Percentiles rank a stretch among this genome's conserved stretches.
These are phyloP conservation scores for Bipolaris cookei DNA, from an alignment of 2,329 filamentous ascomycete genomes.

Conservation along the genomic window DNA sequence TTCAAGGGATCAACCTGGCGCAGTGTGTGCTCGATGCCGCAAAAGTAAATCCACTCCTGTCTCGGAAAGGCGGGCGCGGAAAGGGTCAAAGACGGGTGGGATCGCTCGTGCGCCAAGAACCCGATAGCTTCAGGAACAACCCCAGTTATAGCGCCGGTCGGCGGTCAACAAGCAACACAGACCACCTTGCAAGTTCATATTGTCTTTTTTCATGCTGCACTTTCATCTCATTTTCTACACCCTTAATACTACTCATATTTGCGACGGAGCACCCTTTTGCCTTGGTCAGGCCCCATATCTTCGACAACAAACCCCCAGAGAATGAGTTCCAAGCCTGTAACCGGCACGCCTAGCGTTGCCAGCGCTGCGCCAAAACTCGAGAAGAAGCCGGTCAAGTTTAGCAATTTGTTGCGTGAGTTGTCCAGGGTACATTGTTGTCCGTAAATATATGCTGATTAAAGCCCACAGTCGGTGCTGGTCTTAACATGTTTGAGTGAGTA, in stretches of 20 bases:
- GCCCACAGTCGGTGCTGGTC: slow-evolving; percentile 74
- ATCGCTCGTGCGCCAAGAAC: slow-evolving; percentile 10
- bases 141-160: slow-evolving; percentile 25
- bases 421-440: no score
- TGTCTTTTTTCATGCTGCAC: slow-evolving; percentile 20
- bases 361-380: slow-evolving; percentile 67
- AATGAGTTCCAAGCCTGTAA: slow-evolving; percentile 57
- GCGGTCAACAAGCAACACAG: slow-evolving; percentile 29
- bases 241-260: slow-evolving; percentile 23
- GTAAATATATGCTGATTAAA: slow-evolving; percentile 34
- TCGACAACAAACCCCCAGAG: slow-evolving; percentile 56
- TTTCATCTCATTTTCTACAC: slow-evolving; percentile 24
- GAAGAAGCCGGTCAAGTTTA: slow-evolving; percentile 99
- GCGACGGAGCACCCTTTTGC: slow-evolving; percentile 89
- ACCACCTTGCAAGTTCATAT: slow-evolving; percentile 31
- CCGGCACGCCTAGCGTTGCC: slow-evolving; percentile 55
- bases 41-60: slow-evolving; percentile 5
- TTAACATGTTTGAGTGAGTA: slow-evolving; percentile 90
- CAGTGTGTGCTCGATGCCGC: background rate
- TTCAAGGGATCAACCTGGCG: background rate
- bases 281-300: slow-evolving; percentile 93
- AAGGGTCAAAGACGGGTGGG: slow-evolving; percentile 3
- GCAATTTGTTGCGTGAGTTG: slow-evolving; percentile 81
- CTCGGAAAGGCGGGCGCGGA: slow-evolving; percentile 2
- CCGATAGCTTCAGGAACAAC: slow-evolving; percentile 20